phyloP scores from a whole-genome alignment of 1,284 basidiomycete species.

The Malassezia slooffiae region DNA sequence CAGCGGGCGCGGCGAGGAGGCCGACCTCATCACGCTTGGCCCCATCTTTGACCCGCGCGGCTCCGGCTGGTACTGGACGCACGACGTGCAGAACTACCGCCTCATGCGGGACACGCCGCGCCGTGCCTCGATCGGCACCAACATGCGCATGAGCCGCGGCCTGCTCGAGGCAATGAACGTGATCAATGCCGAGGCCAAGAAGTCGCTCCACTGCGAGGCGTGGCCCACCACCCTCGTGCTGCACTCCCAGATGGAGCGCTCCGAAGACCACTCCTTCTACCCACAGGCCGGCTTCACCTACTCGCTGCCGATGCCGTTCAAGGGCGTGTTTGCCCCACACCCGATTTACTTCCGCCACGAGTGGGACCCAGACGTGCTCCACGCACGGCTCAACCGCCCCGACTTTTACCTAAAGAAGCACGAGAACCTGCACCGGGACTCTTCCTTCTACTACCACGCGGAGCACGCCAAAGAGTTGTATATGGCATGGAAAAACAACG shows the following conservation, averaged over 20 bases:
- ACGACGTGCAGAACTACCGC: constrained; percentile 46
- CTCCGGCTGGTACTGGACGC: constrained; percentile 46
- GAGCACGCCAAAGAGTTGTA: constrained; percentile 42
- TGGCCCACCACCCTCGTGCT: constrained; percentile 45
- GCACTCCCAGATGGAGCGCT: constrained; percentile 42
- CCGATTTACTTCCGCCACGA: constrained; percentile 46
- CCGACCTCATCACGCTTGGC: constrained; percentile 44
- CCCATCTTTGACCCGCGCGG: constrained; percentile 47
- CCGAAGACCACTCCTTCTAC: constrained; percentile 42
- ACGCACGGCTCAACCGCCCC: constrained; percentile 39
- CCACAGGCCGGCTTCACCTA: constrained; percentile 45
- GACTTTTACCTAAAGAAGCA: constrained; percentile 46
- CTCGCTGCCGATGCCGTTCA: constrained; percentile 42
- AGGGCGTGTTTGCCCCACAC: constrained; percentile 45
- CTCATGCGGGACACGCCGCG: constrained; percentile 36
- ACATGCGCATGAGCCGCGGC: constrained; percentile 44
- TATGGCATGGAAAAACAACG: constrained; percentile 42
- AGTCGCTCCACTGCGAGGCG: constrained; percentile 45
- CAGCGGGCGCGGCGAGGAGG: constrained; percentile 36
- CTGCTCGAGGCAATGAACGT: constrained; percentile 46
- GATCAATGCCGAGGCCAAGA: constrained; percentile 45
- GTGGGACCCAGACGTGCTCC: constrained; percentile 42
- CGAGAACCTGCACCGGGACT: constrained; percentile 45
- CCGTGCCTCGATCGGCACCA: constrained; percentile 45
- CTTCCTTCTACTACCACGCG: constrained; percentile 44